These are phyloP conservation scores for Hagleromyces aurorensis DNA, from an alignment of 805 yeast genomes.

Conservation along the genomic window DNA sequence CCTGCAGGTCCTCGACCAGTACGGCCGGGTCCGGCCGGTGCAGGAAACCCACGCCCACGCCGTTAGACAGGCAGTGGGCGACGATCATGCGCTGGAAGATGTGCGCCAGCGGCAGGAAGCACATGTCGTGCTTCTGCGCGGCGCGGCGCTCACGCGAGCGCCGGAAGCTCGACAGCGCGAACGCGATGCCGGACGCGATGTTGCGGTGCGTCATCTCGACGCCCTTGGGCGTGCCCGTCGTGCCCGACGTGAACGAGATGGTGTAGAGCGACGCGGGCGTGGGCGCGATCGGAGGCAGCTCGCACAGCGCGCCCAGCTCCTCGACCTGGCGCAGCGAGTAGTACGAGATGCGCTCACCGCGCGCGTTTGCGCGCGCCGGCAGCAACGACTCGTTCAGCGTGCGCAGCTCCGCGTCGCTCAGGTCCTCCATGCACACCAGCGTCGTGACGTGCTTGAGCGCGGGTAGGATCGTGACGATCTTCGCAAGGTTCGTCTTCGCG, in stretches of 20 bases:
- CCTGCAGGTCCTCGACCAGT: constrained; percentile 50
- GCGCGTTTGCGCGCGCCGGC: constrained; percentile 21
- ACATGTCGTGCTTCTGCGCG: constrained; percentile 29
- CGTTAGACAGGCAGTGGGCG: constrained; percentile 39
- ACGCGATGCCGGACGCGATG: constrained; percentile 42
- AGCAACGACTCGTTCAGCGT: constrained; percentile 26
- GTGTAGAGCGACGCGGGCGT: constrained; percentile 47
- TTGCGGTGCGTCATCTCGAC: constrained; percentile 48
- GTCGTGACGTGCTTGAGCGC: constrained; percentile 38
- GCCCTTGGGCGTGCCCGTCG: constrained; percentile 72
- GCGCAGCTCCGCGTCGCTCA: constrained; percentile 30
- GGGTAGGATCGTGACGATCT: constrained; percentile 40
- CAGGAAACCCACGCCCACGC: constrained; percentile 48
- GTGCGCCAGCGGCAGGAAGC: constrained; percentile 53
- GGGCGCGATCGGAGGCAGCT: constrained; percentile 40
- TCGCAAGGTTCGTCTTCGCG: constrained; percentile 43
- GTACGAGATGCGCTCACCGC: constrained; percentile 34
- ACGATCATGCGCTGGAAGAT: constrained; percentile 44
- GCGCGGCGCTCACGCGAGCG: constrained; percentile 19
- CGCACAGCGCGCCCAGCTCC: constrained; percentile 36
- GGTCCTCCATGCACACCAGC: constrained; percentile 48
- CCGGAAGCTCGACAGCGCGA: constrained; percentile 32
- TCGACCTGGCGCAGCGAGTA: constrained; percentile 36
- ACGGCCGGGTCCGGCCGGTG: constrained; percentile 44
- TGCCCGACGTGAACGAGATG: constrained; percentile 66